Evolutionary conservation across 2,329 filamentous ascomycete genomes (phyloP), one percentile per base, ranked within the genome.

Genomic region (Aspergillus sp.): DNA sequence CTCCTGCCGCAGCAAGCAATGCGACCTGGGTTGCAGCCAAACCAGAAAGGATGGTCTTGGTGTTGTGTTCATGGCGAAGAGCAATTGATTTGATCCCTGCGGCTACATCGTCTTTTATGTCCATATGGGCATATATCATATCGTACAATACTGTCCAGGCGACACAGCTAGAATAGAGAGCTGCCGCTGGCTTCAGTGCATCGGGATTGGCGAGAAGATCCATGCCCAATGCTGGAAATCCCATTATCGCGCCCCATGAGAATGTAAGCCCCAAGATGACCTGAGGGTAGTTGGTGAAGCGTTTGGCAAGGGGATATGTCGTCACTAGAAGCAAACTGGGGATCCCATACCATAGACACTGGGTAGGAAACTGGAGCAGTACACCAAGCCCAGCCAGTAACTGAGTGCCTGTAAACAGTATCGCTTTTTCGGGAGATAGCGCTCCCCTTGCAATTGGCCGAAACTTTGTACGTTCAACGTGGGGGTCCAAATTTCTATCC

Each of bases 401-500:
- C 51, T 75, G 73, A 7, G 62, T 58, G 4, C 68, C 64, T 1
- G 74, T 73, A 54, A 75, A 75, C 20, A 75, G 44, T 32, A 74
- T 51, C 7, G 69, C 73, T 9, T 71, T 67, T 30, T 59, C 50
- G 7, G 71, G 69, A 0, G 74, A 71, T 15, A 79, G 64, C 23
- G 76, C 77, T n/a, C 73, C 70, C 46, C 77, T 63, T 10, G 76
- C 74, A 53, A 78, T 74, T 2, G 77, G 77, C 15, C 78, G 69
- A 51, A 75, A 70, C 30, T 72, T 71, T 37, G 74, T 78, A 35
- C 78, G 71, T 53, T 68, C 69, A 7, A 78, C 76, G 50, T 74
- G 66, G 3, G 75, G 73, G 54, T 82, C 79, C 45, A 79, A 65
- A 41, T 77, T 74, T 43, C 73, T 70, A 54, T 82, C 79, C 61